Percentiles rank a stretch among this genome's conserved stretches.
phyloP scores from a whole-genome alignment of 78 protist genomes.

The Dictyostelium firmibasis region DNA sequence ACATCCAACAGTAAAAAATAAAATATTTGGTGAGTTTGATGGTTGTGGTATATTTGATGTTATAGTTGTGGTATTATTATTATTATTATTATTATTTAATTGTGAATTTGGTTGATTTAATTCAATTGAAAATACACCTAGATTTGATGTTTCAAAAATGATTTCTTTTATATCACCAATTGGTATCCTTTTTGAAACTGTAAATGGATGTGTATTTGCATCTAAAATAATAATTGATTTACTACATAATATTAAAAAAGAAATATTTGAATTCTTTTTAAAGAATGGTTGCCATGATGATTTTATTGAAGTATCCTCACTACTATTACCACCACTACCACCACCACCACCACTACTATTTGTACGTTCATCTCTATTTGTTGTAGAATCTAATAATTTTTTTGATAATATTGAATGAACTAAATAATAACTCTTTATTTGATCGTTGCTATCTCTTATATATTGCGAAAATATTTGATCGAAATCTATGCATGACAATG shows the following conservation, averaged over 20 bases:
- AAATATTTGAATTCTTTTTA: constrained; percentile 45
- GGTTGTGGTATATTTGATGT: not conserved
- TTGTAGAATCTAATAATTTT: not conserved
- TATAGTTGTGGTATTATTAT: not conserved
- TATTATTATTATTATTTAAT: not conserved
- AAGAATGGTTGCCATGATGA: constrained; percentile 62
- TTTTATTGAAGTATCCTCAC: not conserved
- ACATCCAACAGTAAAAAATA: constrained; percentile 30
- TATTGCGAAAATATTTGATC: constrained; percentile 14
- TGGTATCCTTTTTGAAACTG: constrained; percentile 1
- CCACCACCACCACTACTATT: not conserved
- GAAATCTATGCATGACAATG: constrained; percentile 32
- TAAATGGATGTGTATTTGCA: constrained; percentile 24
- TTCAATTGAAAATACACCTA: constrained; percentile 53
- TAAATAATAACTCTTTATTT: constrained; percentile 1
- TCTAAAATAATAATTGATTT: not conserved
- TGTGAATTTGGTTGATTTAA: not conserved
- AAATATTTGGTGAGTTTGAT: not conserved
- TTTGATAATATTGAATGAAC: constrained; percentile 23
- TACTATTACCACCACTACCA: not conserved
- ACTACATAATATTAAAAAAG: not conserved
- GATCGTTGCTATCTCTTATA: not conserved
- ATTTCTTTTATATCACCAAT: constrained; percentile 28
- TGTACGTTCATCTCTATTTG: not conserved
- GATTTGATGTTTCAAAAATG: constrained; percentile 20